Evolutionary conservation across 208 protist species (phyloP).

Genomic region (Wallacemonas sp.): DNA sequence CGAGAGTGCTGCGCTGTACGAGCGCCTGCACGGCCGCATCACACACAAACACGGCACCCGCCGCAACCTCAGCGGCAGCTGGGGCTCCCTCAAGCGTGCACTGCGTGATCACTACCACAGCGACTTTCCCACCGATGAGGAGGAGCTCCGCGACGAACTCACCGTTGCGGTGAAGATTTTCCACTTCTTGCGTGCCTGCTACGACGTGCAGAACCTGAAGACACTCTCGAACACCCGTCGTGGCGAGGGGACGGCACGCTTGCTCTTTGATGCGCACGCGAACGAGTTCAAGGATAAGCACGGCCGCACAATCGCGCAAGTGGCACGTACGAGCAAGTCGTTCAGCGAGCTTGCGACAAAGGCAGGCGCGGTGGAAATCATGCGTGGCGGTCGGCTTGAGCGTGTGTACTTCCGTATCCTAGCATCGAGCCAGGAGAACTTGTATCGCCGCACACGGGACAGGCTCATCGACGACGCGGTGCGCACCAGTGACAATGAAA

Average conservation of each 20-base stretch:
- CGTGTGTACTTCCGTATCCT: slow-evolving; percentile 66
- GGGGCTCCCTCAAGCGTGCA: slow-evolving; percentile 15
- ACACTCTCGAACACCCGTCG: slow-evolving; percentile 15
- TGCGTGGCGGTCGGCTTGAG: slow-evolving; percentile 47
- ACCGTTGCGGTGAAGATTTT: slow-evolving; percentile 44
- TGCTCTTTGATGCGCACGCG: not conserved
- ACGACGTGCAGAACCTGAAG: slow-evolving; percentile 39
- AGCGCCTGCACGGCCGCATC: slow-evolving; percentile 24
- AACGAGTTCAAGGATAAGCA: slow-evolving; percentile 47
- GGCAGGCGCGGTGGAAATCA: slow-evolving; percentile 58
- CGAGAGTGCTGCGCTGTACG: slow-evolving; percentile 32
- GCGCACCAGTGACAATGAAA: slow-evolving; percentile 54
- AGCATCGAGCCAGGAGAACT: slow-evolving; percentile 30
- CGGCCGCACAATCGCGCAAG: slow-evolving; percentile 41
- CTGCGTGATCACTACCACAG: slow-evolving; percentile 27
- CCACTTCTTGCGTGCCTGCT: slow-evolving; percentile 49
- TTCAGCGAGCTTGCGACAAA: slow-evolving; percentile 31
- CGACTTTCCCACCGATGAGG: slow-evolving; percentile 25
- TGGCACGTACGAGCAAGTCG: slow-evolving; percentile 31
- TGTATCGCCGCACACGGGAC: slow-evolving; percentile 24
- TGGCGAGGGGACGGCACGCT: not conserved
- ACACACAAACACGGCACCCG: not conserved
- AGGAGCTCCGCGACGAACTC: slow-evolving; percentile 55
- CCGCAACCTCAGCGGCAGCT: slow-evolving; percentile 9
- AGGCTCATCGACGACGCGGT: slow-evolving; percentile 34